A percentile compares a stretch with the other conserved stretches of the same genome.
Evolutionary conservation across 2,329 filamentous ascomycete species (phyloP).

Genomic region (Botrytis pseudocinerea): DNA sequence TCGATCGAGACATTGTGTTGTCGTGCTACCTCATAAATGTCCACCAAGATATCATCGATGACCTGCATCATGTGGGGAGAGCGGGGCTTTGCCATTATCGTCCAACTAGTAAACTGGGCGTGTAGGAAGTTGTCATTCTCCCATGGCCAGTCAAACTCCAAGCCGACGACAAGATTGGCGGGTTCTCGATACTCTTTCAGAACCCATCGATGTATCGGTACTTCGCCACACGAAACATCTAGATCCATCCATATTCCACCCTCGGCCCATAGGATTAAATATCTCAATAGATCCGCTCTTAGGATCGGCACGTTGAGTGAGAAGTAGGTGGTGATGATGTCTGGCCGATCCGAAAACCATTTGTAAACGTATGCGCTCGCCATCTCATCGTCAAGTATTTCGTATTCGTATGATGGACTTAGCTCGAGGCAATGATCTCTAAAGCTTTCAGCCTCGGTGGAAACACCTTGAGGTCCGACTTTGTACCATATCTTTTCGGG

Average conservation of each 20-base stretch:
- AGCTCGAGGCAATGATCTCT: neutral
- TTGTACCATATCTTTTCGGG: neutral
- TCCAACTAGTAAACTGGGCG: conserved; percentile 39
- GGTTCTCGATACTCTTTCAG: conserved; percentile 38
- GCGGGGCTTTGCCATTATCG: conserved; percentile 36
- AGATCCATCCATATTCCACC: conserved; percentile 4
- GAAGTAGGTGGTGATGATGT: neutral
- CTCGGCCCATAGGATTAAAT: neutral
- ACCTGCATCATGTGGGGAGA: conserved; percentile 34
- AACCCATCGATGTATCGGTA: conserved; percentile 39
- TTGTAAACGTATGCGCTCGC: neutral
- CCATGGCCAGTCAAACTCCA: conserved; percentile 42
- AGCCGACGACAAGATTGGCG: conserved; percentile 42
- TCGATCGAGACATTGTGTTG: conserved; percentile 27
- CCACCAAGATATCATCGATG: conserved; percentile 36
- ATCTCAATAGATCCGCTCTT: neutral
- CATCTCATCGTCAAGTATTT: neutral
- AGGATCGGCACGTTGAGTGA: neutral
- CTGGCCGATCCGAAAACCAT: neutral
- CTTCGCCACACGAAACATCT: neutral
- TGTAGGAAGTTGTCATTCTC: neutral
- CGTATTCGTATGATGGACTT: neutral
- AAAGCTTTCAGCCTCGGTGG: neutral
- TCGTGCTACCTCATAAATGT: conserved; percentile 21
- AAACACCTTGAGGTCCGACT: neutral